Evolutionary conservation across 2,329 filamentous ascomycete species (phyloP), one percentile per base, ranked within the genome.

Genomic region (Botrytis deweyae): DNA sequence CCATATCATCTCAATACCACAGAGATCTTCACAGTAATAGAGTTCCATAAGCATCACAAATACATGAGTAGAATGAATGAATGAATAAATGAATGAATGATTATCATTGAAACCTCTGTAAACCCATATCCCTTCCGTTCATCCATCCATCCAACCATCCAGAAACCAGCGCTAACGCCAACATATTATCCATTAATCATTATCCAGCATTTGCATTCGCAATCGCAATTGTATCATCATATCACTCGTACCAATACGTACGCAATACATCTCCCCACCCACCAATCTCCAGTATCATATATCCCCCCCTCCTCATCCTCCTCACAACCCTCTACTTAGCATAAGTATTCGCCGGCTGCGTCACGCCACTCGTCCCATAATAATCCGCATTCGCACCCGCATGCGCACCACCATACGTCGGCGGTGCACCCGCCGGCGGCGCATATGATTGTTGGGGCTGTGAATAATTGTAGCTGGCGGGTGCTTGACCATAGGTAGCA

Each of bases 301-400:
- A 20, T 16, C 3, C 18, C 44, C 44, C 7, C 46, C 25, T 29
- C 14, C 52, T 6, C 52, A 46, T 14, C 14, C n/a, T n/a, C 6
- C 14, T 29, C n/a, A 29, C n/a, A 36, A 6, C 44, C 44, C n/a
- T 36, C 22, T 69, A 58, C 66, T 69, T 69, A 4, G 46, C 22
- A 72, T 77, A 76, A 16, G 71, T 73, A 62, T 72, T 71, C 65
- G 72, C 52, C 44, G 77, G 77, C 58, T 75, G 75, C 40, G 76
- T 73, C n/a, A 76, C 71, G 2, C 75, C 76, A 55, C 74, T 73
- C 68, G 75, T 69, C 9, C 74, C 76, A 62, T 76, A 74, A 69
- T 78, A 78, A 70, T 70, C 58, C 22, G 42, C 40, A 66, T 72
- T 72, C 10, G 64, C 29, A 18, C 64, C 64, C 7, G 42, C 71